A percentile compares a stretch with the other conserved stretches of the same genome.
Evolutionary conservation across 2,329 filamentous ascomycete genomes (phyloP).

Genomic region (Phialocephala sp.): DNA sequence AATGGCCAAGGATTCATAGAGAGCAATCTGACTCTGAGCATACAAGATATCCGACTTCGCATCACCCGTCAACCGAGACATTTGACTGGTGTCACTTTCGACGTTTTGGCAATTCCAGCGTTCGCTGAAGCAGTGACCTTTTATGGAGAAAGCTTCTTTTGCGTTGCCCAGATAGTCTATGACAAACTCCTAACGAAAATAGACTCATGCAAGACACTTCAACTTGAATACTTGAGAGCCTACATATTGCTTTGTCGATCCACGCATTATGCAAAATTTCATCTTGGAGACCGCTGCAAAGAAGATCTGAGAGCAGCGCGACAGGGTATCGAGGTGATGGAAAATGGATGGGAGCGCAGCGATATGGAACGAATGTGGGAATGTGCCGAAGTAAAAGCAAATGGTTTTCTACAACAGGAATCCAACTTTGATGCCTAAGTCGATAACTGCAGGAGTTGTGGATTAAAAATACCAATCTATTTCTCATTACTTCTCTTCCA

Average conservation of each 20-base stretch:
- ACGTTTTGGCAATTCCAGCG: neutral
- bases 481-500: slow-evolving; percentile 26
- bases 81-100: neutral
- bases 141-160: neutral
- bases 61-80: neutral
- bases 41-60: neutral
- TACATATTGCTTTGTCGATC: neutral
- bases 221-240: neutral
- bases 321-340: neutral
- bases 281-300: neutral
- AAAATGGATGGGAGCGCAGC: neutral
- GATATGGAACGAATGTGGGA: neutral
- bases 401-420: neutral
- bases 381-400: neutral
- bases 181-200: neutral
- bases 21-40: neutral
- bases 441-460: too few relatives aligned
- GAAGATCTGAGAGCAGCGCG: neutral
- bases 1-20: neutral
- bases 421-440: too few relatives aligned
- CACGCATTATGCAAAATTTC: neutral
- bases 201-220: neutral
- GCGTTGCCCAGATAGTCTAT: neutral
- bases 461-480: too few relatives aligned
- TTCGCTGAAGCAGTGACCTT: neutral